Base-by-base conservation (phyloP, 306 rosid species). In the Carpinus fangiana region DNA sequence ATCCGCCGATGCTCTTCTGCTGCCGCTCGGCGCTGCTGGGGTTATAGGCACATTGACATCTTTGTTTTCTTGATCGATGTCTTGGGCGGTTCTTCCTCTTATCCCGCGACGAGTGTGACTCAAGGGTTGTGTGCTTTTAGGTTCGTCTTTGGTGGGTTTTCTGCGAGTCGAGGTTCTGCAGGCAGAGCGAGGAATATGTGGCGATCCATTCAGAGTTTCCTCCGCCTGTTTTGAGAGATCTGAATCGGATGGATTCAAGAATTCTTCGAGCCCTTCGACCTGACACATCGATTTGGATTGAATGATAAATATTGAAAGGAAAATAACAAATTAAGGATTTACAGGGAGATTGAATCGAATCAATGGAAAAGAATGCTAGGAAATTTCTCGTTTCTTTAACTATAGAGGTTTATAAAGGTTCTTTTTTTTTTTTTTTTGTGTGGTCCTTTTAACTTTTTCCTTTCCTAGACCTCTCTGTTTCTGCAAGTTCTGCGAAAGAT, bases 241-340 rank as follows among this genome's bases (percentile, higher is more conserved):
- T 12, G 74, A 73, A 78, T 77, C 84, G 1, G 23, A 72, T 43
- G 84, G 80, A 59, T 84, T 86, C 82, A 87, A 65, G 10, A 86
- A 5, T 4, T 91, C 98, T 4, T 90, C 97, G 26, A 95, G 78
- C 60, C 98, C 98, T 79, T 91, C 98, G 66, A 95, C 96, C 98
- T 95, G 69, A 23, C 46, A 66, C 47, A 77, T 9, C n/a, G 11
- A 76, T 65, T 76, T 23, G n/a, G 51, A 66, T 41, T 64, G 8
- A 66, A 41, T 18, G 48, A 4, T 41, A 10, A 66, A 62, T 11
- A 13, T 70, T 36, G 70, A 77, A 38, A 41, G 28, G 3, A 12
- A 13, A 34, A 20, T 31, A 13, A 47, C 11, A 28, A 28, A 61
- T 0, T 23, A 60, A 23, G 43, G 36, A 61, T 26, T 61, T 61